phyloP scores from a whole-genome alignment of 352 stramenopile species.

The Phytophthora fragariae region DNA sequence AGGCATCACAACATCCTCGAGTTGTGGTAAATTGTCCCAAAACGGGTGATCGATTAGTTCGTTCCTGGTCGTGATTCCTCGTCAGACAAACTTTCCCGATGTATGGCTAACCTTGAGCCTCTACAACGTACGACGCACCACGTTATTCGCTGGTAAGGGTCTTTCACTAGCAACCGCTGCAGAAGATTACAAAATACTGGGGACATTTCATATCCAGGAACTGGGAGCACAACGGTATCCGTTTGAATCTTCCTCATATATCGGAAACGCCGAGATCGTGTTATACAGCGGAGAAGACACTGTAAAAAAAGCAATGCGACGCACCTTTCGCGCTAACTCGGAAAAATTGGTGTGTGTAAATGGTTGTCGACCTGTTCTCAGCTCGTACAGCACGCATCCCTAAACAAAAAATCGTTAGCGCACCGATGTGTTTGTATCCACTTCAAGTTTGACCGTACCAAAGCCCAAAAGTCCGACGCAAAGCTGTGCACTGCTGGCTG shows the following conservation, averaged over 20 bases:
- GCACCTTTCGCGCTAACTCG: conserved; percentile 74
- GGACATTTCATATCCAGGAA: conserved; percentile 60
- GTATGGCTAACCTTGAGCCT: not conserved
- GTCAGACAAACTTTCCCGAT: conserved; percentile 15
- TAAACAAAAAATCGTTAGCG: conserved; percentile 20
- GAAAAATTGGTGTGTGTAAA: conserved; percentile 82
- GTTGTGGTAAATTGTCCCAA: conserved; percentile 47
- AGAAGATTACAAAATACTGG: conserved; percentile 68
- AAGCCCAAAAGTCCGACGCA: conserved; percentile 89
- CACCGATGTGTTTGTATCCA: too few species aligned
- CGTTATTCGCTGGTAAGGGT: conserved; percentile 75
- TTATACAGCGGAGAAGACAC: not conserved
- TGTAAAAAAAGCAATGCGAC: not conserved
- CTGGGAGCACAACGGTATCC: conserved; percentile 52
- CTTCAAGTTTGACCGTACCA: conserved; percentile 46
- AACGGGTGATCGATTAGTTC: conserved; percentile 77
- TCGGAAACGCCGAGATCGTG: not conserved
- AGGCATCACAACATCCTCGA: conserved; percentile 56
- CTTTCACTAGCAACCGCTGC: conserved; percentile 64
- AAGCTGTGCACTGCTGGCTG: conserved; percentile 88
- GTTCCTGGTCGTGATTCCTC: conserved; percentile 48
- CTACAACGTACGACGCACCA: conserved; percentile 54
- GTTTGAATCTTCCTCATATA: conserved; percentile 71
- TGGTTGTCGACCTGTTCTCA: conserved; percentile 67
- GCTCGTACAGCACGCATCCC: conserved; percentile 85